Conservation (phyloP, 2,329 filamentous ascomycete species). For the Calonectria fujianensis region DNA sequence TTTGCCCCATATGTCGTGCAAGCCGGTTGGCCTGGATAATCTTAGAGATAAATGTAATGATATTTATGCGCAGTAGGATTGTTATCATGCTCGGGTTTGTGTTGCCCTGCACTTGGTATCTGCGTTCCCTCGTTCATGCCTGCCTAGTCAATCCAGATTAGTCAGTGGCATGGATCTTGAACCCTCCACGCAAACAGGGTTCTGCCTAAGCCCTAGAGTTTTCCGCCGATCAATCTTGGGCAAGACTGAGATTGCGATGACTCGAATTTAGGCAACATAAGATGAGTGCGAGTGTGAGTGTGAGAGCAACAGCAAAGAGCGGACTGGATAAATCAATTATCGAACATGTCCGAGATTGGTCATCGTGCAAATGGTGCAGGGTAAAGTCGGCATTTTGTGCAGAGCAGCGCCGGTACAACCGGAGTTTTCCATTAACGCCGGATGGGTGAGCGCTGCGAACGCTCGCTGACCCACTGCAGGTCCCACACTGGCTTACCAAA, state of each 20-base stretch:
- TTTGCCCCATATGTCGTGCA: background rate
- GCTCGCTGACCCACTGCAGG: conserved; percentile 13
- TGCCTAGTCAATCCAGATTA: background rate
- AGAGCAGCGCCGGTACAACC: conserved; percentile 22
- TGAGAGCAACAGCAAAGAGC: background rate
- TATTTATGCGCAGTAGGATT: background rate
- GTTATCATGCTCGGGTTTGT: background rate
- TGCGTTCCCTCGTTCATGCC: background rate
- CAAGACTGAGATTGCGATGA: background rate
- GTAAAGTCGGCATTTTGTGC: conserved; percentile 26
- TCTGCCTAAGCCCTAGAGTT: conserved; percentile 27
- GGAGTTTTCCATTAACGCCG: conserved; percentile 39
- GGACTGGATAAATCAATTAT: background rate
- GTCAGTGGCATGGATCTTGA: conserved; percentile 14
- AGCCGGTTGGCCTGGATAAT: too few relatives aligned
- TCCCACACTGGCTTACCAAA: conserved; percentile 27
- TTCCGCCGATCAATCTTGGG: background rate
- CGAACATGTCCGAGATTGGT: conserved; percentile 13
- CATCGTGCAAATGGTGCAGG: conserved; percentile 1
- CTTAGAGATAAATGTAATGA: background rate
- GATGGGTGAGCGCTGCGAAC: conserved; percentile 22
- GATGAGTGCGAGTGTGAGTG: background rate
- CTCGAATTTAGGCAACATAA: conserved; percentile 1
- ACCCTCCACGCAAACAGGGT: background rate
- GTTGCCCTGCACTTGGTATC: background rate